These are phyloP conservation scores for Apophysomyces trapeziformis DNA, from an alignment of 371 early-diverging fungal genomes.

Conservation along the genomic window DNA sequence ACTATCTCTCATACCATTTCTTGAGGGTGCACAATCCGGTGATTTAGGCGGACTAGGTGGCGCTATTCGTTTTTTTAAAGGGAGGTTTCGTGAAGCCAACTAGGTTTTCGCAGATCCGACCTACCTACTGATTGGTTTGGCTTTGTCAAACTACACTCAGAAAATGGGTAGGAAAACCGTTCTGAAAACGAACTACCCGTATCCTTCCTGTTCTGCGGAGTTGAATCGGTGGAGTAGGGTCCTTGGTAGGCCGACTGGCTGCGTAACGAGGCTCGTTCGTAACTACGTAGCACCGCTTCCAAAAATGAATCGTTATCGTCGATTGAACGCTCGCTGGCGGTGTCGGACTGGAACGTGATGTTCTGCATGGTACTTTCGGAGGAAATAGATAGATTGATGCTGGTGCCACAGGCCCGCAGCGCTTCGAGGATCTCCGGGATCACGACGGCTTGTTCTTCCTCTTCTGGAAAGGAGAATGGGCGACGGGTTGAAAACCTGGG, in stretches of 20 bases:
- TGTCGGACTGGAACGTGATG: conserved; percentile 1
- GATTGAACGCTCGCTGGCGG: not conserved
- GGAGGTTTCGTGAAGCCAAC: not conserved
- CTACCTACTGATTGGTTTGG: too few relatives aligned
- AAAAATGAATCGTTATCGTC: conserved; percentile 6
- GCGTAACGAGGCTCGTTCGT: not conserved
- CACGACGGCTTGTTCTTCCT: not conserved
- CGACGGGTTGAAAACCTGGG: not conserved
- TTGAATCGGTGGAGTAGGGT: too few relatives aligned
- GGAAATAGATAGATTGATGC: not conserved
- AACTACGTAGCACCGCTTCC: not conserved
- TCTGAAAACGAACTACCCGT: not conserved
- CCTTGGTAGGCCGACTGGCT: not conserved
- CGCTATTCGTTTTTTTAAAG: not conserved
- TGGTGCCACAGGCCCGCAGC: not conserved
- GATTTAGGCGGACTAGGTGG: conserved; percentile 5
- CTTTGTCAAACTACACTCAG: not conserved
- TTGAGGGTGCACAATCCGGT: not conserved
- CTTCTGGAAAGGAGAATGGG: not conserved
- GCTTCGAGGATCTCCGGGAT: conserved; percentile 1
- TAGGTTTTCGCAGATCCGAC: not conserved
- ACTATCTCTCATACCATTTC: not conserved
- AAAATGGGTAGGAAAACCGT: not conserved
- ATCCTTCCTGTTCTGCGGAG: too few relatives aligned
- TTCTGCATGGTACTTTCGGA: not conserved